Conservation (phyloP, 2,329 filamentous ascomycete species). For the Paecilomyces fulvus region DNA sequence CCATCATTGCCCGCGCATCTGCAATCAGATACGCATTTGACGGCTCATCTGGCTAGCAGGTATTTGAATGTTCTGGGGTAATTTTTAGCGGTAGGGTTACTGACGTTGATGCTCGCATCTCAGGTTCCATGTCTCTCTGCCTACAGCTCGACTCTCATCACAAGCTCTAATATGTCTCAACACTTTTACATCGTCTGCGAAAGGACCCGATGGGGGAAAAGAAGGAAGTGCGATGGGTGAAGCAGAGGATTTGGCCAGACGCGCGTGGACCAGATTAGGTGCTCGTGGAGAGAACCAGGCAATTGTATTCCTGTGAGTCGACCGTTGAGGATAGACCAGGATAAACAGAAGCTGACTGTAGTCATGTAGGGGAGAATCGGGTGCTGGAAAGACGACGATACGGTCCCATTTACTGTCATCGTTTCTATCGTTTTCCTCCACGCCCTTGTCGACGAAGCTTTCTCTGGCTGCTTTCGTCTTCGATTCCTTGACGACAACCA, state of each 20-base stretch:
- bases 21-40: conserved; percentile 45
- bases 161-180: conserved; percentile 89
- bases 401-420: conserved; percentile 80
- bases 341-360: conserved; percentile 18
- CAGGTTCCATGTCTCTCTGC: conserved; percentile 84
- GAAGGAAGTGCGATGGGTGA: conserved; percentile 88
- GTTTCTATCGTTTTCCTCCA: conserved; percentile 81
- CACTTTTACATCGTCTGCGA: conserved; percentile 83
- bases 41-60: conserved; percentile 44
- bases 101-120: conserved; percentile 52
- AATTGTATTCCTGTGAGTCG: conserved; percentile 77
- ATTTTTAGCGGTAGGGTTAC: neutral
- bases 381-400: conserved; percentile 90
- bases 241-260: conserved; percentile 81
- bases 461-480: conserved; percentile 93
- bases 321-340: neutral
- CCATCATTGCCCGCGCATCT: conserved; percentile 72
- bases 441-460: conserved; percentile 84
- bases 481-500: conserved; percentile 92
- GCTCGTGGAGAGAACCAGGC: conserved; percentile 89
- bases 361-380: conserved; percentile 75
- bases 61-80: conserved; percentile 12
- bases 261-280: conserved; percentile 77
- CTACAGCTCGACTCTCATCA: conserved; percentile 80
- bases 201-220: conserved; percentile 81